A percentile compares a stretch with the other conserved stretches of the same genome.
Conservation (phyloP, 148 eudicot genomes). For the Silene latifolia region DNA sequence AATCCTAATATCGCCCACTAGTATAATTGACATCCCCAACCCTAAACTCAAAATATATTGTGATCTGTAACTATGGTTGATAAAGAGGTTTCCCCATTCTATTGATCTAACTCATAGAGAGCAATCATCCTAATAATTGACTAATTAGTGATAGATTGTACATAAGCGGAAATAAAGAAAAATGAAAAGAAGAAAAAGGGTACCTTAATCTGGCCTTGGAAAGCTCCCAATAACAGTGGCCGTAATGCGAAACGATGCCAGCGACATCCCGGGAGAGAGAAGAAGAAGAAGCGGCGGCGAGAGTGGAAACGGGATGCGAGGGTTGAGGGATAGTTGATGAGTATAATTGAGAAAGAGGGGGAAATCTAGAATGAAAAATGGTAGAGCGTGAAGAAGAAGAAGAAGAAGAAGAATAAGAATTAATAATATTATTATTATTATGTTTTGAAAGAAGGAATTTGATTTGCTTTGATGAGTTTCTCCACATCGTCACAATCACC, state of each 20-base stretch:
- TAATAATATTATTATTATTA: slow-evolving; percentile 7
- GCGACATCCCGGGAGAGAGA: slow-evolving; percentile 39
- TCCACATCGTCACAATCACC: slow-evolving; percentile 29
- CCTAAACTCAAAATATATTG: too few species aligned
- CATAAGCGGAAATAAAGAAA: too few species aligned
- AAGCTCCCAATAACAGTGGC: slow-evolving; percentile 85
- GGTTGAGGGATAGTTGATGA: slow-evolving; percentile 36
- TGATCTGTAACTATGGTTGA: too few species aligned
- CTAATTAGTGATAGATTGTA: too few species aligned
- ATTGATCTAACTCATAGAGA: too few species aligned
- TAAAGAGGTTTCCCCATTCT: too few species aligned
- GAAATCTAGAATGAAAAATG: slow-evolving; percentile 10
- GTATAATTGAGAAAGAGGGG: slow-evolving; percentile 23
- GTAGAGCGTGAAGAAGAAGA: slow-evolving; percentile 11
- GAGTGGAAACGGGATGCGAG: slow-evolving; percentile 18
- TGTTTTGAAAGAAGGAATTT: slow-evolving; percentile 19
- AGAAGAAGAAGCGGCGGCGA: slow-evolving; percentile 25
- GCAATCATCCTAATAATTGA: background rate
- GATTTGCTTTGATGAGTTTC: slow-evolving; percentile 40
- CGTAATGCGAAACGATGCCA: slow-evolving; percentile 49
- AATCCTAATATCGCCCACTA: too few species aligned
- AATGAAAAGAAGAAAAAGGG: background rate
- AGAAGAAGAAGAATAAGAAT: background rate
- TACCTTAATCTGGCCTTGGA: slow-evolving; percentile 91
- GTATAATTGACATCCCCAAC: too few species aligned